These are phyloP conservation scores for Symmetrospora coprosmae DNA, from an alignment of 768 basidiomycete genomes.

Conservation along the genomic window DNA sequence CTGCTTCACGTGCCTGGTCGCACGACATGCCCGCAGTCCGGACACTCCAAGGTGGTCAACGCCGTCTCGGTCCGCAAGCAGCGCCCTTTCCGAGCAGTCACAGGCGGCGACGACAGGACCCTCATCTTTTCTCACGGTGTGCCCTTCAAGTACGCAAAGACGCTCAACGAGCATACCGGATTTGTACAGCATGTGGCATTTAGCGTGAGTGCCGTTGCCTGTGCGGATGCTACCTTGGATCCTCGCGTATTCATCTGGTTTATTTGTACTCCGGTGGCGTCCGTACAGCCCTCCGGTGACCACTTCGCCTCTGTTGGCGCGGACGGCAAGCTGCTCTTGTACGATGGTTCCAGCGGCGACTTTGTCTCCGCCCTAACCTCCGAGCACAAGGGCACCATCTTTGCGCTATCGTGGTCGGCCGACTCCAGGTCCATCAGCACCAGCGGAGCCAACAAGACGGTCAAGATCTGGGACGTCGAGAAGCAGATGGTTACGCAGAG, in stretches of 20 bases:
- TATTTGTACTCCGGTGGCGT: no score
- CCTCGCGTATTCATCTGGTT: no score
- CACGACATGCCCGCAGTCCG: conserved; percentile 39
- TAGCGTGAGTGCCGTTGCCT: no score
- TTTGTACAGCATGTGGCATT: conserved; percentile 85
- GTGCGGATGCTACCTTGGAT: no score
- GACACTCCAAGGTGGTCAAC: conserved; percentile 85
- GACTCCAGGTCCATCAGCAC: background rate
- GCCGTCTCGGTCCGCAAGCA: conserved; percentile 75
- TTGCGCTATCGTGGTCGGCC: conserved; percentile 10
- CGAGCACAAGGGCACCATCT: conserved; percentile 24
- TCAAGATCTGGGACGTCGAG: conserved; percentile 63
- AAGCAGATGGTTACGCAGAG: conserved; percentile 45
- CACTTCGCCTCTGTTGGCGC: conserved; percentile 78
- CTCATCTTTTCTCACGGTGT: conserved; percentile 74
- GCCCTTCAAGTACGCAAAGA: conserved; percentile 83
- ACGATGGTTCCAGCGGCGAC: conserved; percentile 80
- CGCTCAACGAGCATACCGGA: conserved; percentile 73
- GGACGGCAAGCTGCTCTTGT: conserved; percentile 67
- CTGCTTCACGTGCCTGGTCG: background rate
- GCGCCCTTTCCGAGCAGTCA: conserved; percentile 78
- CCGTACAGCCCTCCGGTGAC: conserved; percentile 54
- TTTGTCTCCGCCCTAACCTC: conserved; percentile 50
- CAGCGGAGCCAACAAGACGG: conserved; percentile 15
- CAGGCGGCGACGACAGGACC: conserved; percentile 65